Percentiles rank a stretch among this genome's conserved stretches.
These are phyloP conservation scores for Suillus bovinus DNA, from an alignment of 768 basidiomycete genomes.

Conservation along the genomic window DNA sequence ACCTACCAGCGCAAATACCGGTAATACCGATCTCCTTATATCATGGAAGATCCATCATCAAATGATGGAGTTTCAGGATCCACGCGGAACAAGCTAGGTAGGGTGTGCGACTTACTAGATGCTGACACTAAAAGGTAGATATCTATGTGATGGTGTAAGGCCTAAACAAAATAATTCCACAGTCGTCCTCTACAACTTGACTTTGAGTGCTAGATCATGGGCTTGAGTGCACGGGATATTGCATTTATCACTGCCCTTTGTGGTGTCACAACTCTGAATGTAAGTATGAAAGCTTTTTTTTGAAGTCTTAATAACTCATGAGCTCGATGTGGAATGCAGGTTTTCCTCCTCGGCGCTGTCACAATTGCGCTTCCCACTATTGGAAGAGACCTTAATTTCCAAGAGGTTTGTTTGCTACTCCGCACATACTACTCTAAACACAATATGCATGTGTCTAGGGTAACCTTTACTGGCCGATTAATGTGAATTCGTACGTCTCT, in stretches of 20 bases:
- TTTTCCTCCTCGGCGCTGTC: slow-evolving; percentile 26
- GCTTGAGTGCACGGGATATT: slow-evolving; percentile 14
- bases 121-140: neutral
- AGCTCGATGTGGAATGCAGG: slow-evolving; percentile 12
- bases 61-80: neutral
- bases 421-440: neutral
- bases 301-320: neutral
- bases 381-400: slow-evolving; percentile 25
- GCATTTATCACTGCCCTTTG: slow-evolving; percentile 22
- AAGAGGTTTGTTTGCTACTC: slow-evolving; percentile 14
- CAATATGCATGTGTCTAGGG: slow-evolving; percentile 4
- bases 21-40: neutral
- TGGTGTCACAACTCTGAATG: slow-evolving; percentile 29
- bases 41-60: neutral
- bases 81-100: neutral
- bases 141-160: neutral
- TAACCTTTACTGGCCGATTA: slow-evolving; percentile 28
- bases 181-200: neutral
- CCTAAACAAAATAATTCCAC: neutral
- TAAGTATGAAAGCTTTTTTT: neutral
- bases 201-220: neutral
- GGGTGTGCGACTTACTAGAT: neutral
- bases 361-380: slow-evolving; percentile 31
- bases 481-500: slow-evolving; percentile 25
- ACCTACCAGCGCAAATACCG: neutral